Base-by-base conservation (phyloP, 2,329 filamentous ascomycete species). In the Botrytis squamosa region DNA sequence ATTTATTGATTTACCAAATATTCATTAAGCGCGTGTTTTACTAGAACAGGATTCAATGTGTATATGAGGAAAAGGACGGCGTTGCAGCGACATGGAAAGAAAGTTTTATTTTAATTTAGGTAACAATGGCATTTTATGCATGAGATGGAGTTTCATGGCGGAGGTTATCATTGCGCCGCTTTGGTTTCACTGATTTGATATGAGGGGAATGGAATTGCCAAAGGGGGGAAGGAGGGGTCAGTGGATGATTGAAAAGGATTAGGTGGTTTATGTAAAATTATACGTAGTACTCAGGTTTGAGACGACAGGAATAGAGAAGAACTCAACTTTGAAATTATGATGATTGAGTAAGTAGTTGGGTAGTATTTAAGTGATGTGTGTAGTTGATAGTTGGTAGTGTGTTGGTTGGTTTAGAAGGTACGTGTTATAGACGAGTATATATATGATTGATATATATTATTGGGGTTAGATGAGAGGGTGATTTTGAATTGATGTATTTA, bases 61-160 rank as follows among this genome's bases (percentile, higher is more conserved):
- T 75, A 77, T 57, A 79, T 74, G 75, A 77, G 75, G 72, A 77
- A 77, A 38, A 63, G 71, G 68, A 68, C 38, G 69, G 64, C 55
- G 65, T 57, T 44, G 67, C 25, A 59, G 46, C 33, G 70, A 49
- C 40, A 64, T 64, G 42, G 29, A 46, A 46, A 25, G 69, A 64
- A 42, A 14, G 36, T 36, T 25, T 59, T 16, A 22, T 49, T 72
- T 44, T 57, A n/a, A 16, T 8, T 55, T 55, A 55, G 63, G 55
- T 60, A 46, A 5, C 29, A 38, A 42, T 55, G 60, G 69, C 59
- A 72, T 62, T 25, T 25, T 33, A 46, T 46, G 68, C 55, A 70
- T 70, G 38, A 62, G 33, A 44, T 63, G 68, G 68, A 70, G 68
- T 70, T 62, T 69, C 25, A 4, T 42, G 20, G 65, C 16, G 67